phyloP scores from a whole-genome alignment of 129 eudicot genomes.

The Chrysanthemum makinoi region DNA sequence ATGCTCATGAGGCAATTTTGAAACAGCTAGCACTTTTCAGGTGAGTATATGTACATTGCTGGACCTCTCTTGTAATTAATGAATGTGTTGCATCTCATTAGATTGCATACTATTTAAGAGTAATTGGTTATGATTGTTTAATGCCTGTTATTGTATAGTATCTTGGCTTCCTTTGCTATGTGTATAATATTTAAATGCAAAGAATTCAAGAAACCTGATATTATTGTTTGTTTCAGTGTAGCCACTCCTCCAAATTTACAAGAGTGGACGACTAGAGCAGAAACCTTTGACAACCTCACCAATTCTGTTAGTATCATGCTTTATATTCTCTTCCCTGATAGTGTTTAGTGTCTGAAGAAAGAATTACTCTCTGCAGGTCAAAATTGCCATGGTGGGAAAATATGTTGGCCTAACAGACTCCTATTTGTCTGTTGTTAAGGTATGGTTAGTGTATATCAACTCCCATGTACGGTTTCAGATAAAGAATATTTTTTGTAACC shows the following conservation, averaged over 20 bases:
- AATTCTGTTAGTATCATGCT: conserved; percentile 56
- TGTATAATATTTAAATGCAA: not conserved
- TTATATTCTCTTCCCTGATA: conserved; percentile 13
- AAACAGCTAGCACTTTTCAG: conserved; percentile 67
- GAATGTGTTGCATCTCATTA: conserved; percentile 11
- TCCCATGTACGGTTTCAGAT: not conserved
- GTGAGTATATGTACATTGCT: conserved; percentile 40
- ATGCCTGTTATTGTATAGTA: conserved; percentile 6
- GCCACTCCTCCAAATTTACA: conserved; percentile 71
- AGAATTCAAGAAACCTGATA: conserved; percentile 19
- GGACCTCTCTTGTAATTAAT: not conserved
- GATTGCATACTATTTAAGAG: not conserved
- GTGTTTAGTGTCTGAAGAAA: conserved; percentile 15
- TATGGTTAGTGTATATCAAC: conserved; percentile 20
- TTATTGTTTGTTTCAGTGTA: conserved; percentile 52
- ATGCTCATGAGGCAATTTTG: conserved; percentile 76
- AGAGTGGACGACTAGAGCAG: conserved; percentile 94
- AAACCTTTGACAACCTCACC: conserved; percentile 82
- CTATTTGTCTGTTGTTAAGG: conserved; percentile 95
- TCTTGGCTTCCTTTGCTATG: not conserved
- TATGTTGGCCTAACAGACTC: conserved; percentile 93
- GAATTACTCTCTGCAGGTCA: conserved; percentile 51
- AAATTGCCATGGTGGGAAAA: conserved; percentile 98
- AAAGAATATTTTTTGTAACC: not conserved
- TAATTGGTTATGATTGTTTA: conserved; percentile 2